Percentiles rank a stretch among this genome's conserved stretches.
phyloP scores from a whole-genome alignment of 805 yeast genomes.

The Zygosaccharomyces lentus region DNA sequence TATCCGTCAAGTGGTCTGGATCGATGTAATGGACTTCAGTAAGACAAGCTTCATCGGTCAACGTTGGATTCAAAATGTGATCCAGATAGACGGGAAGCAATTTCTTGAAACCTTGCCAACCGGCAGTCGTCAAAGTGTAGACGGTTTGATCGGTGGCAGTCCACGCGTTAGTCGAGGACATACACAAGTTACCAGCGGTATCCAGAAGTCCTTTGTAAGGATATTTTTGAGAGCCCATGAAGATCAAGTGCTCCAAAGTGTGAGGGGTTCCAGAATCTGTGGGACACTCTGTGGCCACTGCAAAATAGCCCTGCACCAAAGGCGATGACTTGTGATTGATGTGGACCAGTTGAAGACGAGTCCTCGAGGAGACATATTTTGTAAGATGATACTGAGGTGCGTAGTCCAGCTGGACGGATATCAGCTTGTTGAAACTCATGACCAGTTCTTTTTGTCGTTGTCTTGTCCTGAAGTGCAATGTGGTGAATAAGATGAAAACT shows the following conservation, averaged over 20 bases:
- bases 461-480: background rate
- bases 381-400: slow-evolving; percentile 61
- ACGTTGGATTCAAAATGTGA: slow-evolving; percentile 77
- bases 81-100: slow-evolving; percentile 86
- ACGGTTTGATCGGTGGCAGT: slow-evolving; percentile 95
- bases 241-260: slow-evolving; percentile 87
- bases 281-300: slow-evolving; percentile 87
- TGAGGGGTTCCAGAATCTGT: slow-evolving; percentile 93
- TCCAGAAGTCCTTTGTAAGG: slow-evolving; percentile 93
- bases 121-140: slow-evolving; percentile 86
- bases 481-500: slow-evolving; percentile 1
- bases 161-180: slow-evolving; percentile 93
- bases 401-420: slow-evolving; percentile 62
- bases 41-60: slow-evolving; percentile 83
- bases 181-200: slow-evolving; percentile 75
- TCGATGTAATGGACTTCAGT: slow-evolving; percentile 96
- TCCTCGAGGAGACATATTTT: slow-evolving; percentile 73
- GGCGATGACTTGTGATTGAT: slow-evolving; percentile 75
- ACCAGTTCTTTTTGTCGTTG: background rate
- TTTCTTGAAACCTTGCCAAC: slow-evolving; percentile 89
- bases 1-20: slow-evolving; percentile 75
- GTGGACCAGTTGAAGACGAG: slow-evolving; percentile 78
- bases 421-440: slow-evolving; percentile 40
- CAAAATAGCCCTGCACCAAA: slow-evolving; percentile 86
- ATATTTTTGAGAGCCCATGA: slow-evolving; percentile 86